A percentile compares a stretch with the other conserved stretches of the same genome.
These are phyloP conservation scores for Crucihimalaya himalaica DNA, from an alignment of 345 rosid species.

Conservation along the genomic window DNA sequence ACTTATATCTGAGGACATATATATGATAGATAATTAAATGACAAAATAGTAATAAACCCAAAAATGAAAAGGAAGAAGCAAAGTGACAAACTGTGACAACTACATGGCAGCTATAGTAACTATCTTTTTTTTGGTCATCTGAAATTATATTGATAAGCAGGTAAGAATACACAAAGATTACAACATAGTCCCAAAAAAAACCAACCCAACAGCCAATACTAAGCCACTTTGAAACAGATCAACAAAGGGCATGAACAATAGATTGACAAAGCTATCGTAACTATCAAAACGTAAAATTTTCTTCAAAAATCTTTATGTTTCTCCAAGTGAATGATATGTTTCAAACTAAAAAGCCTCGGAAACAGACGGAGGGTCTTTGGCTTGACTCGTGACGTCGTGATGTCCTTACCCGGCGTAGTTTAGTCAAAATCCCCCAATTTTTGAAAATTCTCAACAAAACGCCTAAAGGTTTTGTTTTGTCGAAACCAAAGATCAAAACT, in stretches of 20 bases:
- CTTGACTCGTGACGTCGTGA: background rate
- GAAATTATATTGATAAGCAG: too few species aligned
- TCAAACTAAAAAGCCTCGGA: background rate
- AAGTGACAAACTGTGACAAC: background rate
- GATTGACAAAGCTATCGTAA: too few species aligned
- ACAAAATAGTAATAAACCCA: background rate
- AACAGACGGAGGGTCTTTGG: background rate
- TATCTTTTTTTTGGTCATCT: too few species aligned
- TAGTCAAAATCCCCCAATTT: background rate
- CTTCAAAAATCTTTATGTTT: background rate
- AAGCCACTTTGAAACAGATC: too few species aligned
- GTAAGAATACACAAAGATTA: too few species aligned
- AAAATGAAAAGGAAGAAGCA: background rate
- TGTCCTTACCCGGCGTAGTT: background rate
- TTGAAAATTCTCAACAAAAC: background rate
- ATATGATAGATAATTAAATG: background rate
- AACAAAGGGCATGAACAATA: too few species aligned
- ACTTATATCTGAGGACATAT: background rate
- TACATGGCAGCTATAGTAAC: too few species aligned
- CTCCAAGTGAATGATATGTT: background rate
- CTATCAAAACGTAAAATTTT: background rate
- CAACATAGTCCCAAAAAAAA: too few species aligned
- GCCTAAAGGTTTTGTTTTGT: background rate
- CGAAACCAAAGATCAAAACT: conserved; percentile 5
- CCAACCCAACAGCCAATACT: too few species aligned